These are phyloP conservation scores for Rubroboletus satanas DNA, from an alignment of 768 basidiomycete genomes.

Conservation along the genomic window DNA sequence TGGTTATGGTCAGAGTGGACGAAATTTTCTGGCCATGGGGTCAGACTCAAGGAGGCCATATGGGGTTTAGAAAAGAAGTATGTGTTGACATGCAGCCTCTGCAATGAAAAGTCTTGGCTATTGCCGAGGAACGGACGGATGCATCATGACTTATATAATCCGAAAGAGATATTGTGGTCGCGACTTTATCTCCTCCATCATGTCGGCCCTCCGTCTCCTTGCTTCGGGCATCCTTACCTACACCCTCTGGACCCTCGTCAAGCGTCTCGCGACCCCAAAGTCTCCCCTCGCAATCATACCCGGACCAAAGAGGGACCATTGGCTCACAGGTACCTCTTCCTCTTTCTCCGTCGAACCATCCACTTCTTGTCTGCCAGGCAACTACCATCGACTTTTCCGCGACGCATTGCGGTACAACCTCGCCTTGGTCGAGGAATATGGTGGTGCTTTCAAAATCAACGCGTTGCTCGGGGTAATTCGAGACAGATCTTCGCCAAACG, in stretches of 20 bases:
- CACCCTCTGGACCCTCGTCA: constrained; percentile 18
- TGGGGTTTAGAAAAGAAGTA: no score
- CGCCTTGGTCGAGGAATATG: constrained; percentile 28
- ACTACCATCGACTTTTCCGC: constrained; percentile 30
- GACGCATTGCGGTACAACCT: constrained; percentile 34
- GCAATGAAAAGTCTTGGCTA: no score
- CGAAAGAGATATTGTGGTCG: no score
- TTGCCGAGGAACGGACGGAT: no score
- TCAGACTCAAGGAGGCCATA: no score
- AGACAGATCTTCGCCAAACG: neutral
- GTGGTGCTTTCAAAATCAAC: constrained; percentile 34
- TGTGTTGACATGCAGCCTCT: no score
- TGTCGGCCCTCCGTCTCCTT: constrained; percentile 5
- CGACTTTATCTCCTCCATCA: neutral
- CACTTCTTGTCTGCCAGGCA: constrained; percentile 21
- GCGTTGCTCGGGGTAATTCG: constrained; percentile 33
- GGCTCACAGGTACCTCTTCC: constrained; percentile 29
- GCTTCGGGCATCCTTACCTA: constrained; percentile 3
- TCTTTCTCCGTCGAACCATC: neutral
- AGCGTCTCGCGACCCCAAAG: constrained; percentile 1
- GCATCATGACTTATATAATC: no score
- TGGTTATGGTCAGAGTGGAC: neutral
- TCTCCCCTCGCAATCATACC: constrained; percentile 22
- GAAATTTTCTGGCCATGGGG: neutral
- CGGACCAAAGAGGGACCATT: constrained; percentile 34